Evolutionary conservation across 129 eudicot genomes (phyloP).

Genomic region (Oenanthe sinensis): DNA sequence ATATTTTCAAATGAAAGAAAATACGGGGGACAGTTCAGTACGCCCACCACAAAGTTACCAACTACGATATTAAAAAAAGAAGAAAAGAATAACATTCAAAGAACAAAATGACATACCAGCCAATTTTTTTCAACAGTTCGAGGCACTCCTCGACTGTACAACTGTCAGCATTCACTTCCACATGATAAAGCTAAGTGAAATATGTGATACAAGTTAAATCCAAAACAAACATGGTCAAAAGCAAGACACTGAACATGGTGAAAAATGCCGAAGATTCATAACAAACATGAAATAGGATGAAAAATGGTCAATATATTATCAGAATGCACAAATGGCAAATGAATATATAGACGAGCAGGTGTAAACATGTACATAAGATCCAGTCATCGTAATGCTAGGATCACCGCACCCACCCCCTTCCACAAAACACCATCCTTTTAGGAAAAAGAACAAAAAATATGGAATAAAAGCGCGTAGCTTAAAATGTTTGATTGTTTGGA

Average conservation of each 20-base stretch:
- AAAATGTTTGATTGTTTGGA: too few relatives aligned
- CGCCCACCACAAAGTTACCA: neutral
- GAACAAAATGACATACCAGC: too few relatives aligned
- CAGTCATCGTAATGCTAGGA: too few relatives aligned
- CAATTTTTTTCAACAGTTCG: neutral
- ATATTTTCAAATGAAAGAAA: neutral
- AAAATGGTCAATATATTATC: neutral
- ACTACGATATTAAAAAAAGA: neutral
- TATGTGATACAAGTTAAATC: neutral
- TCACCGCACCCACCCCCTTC: too few relatives aligned
- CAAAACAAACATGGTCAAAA: neutral
- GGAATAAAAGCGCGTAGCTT: too few relatives aligned
- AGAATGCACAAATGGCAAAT: too few relatives aligned
- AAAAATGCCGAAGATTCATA: neutral
- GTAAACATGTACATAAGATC: too few relatives aligned
- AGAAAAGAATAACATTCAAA: neutral
- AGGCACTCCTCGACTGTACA: neutral
- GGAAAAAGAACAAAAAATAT: too few relatives aligned
- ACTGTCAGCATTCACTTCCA: neutral
- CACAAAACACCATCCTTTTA: too few relatives aligned
- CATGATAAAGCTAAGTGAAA: neutral
- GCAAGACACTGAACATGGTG: neutral
- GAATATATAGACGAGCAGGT: too few relatives aligned
- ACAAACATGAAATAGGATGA: too few relatives aligned
- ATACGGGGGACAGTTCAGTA: neutral